phyloP scores from a whole-genome alignment of 1,284 basidiomycete genomes.

The Blastosporella zonata region DNA sequence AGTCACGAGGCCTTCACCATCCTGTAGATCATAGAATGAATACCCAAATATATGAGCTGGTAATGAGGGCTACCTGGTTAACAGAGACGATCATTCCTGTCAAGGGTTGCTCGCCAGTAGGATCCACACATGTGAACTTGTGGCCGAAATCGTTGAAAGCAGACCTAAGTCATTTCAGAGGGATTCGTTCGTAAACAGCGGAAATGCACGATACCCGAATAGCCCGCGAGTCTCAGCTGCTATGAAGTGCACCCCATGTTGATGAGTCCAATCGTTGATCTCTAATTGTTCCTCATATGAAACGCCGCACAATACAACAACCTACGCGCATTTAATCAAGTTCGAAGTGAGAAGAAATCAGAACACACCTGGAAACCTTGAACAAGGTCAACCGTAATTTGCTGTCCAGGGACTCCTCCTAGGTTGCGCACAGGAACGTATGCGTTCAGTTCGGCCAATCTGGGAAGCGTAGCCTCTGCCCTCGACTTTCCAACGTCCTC shows the following conservation, averaged over 20 bases:
- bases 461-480: slow-evolving; percentile 83
- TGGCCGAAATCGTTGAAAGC: slow-evolving; percentile 97
- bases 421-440: slow-evolving; percentile 93
- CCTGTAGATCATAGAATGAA: slow-evolving; percentile 41
- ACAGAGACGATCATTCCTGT: slow-evolving; percentile 95
- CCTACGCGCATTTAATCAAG: slow-evolving; percentile 40
- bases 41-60: neutral
- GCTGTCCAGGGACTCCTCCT: slow-evolving; percentile 65
- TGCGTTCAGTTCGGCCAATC: slow-evolving; percentile 92
- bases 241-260: slow-evolving; percentile 89
- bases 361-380: slow-evolving; percentile 82
- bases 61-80: slow-evolving; percentile 54
- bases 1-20: slow-evolving; percentile 88
- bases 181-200: slow-evolving; percentile 12
- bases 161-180: slow-evolving; percentile 47
- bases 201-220: slow-evolving; percentile 74
- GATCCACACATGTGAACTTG: slow-evolving; percentile 93
- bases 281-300: slow-evolving; percentile 84
- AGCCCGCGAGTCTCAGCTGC: slow-evolving; percentile 91
- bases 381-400: slow-evolving; percentile 76
- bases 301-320: slow-evolving; percentile 85
- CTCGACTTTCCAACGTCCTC: slow-evolving; percentile 87
- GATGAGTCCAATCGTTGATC: slow-evolving; percentile 93
- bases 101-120: slow-evolving; percentile 92
- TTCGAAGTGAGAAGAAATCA: neutral